Conservation (phyloP, 2,329 filamentous ascomycete genomes). For the Xylariaceae sp. region DNA sequence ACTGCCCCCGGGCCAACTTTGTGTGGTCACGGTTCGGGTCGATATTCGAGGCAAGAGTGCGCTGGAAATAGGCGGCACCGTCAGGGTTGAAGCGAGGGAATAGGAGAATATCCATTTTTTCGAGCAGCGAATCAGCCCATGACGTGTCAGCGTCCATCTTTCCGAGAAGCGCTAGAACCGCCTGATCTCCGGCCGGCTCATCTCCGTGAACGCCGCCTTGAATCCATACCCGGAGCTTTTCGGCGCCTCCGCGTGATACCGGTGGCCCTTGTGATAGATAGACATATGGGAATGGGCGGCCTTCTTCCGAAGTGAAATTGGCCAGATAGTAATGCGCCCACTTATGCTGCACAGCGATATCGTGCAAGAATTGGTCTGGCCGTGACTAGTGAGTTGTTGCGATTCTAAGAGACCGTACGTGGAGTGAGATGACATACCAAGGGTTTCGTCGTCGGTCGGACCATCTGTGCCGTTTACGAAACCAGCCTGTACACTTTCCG, state of each 20-base stretch:
- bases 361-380: conserved; percentile 27
- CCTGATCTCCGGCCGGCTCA: conserved; percentile 28
- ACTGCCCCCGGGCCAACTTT: conserved; percentile 30
- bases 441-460: conserved; percentile 29
- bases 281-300: conserved; percentile 26
- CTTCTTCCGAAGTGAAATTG: conserved; percentile 31
- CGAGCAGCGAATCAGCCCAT: conserved; percentile 24
- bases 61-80: conserved; percentile 29
- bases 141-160: conserved; percentile 24
- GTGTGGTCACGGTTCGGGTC: conserved; percentile 30
- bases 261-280: conserved; percentile 18
- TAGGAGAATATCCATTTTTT: conserved; percentile 24
- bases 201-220: conserved; percentile 29
- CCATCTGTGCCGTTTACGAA: conserved; percentile 30
- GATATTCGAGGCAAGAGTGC: conserved; percentile 26
- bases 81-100: conserved; percentile 29
- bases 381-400: background rate
- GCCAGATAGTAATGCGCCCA: conserved; percentile 29
- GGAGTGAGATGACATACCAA: conserved; percentile 23
- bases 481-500: conserved; percentile 21
- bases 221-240: conserved; percentile 28
- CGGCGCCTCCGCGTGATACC: background rate
- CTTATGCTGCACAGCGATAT: conserved; percentile 27
- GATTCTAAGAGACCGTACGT: background rate
- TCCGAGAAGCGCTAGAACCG: conserved; percentile 26